Percentiles rank a stretch among this genome's conserved stretches.
Conservation (phyloP, 2,329 filamentous ascomycete species). For the Phyllosticta citrichinensis region DNA sequence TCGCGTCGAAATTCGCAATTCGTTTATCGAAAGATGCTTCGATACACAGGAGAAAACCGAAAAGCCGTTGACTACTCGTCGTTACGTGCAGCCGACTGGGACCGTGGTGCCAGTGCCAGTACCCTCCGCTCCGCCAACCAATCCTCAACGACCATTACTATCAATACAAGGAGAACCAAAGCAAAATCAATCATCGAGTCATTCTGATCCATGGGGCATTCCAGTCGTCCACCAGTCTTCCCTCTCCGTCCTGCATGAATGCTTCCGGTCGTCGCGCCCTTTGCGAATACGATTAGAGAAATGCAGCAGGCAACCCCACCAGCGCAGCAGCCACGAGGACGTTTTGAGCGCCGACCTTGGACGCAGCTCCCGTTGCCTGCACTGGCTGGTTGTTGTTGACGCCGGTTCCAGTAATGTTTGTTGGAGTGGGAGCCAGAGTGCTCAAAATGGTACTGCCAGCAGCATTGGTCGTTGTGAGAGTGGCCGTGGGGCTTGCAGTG, state of each 20-base stretch:
- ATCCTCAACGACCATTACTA: neutral
- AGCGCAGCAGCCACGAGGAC: neutral
- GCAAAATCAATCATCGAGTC: neutral
- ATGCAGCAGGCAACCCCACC: neutral
- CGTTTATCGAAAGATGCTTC: too few species aligned
- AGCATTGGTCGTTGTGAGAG: neutral
- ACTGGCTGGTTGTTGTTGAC: neutral
- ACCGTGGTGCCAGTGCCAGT: neutral
- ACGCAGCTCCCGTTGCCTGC: neutral
- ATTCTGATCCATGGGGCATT: neutral
- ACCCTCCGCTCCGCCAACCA: neutral
- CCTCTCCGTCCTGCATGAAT: neutral
- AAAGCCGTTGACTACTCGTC: neutral
- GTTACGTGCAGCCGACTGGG: neutral
- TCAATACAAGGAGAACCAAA: neutral
- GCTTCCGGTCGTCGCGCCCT: neutral
- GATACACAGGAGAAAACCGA: neutral
- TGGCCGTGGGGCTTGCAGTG: slow-evolving; percentile 9
- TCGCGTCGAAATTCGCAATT: neutral
- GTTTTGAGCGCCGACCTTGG: neutral
- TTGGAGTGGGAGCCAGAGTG: neutral
- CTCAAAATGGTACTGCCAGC: neutral
- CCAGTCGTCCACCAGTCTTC: neutral
- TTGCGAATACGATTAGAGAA: neutral
- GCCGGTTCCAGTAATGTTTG: neutral